These are phyloP conservation scores for Plantago elongata DNA, from an alignment of 257 asterid genomes.

Conservation along the genomic window DNA sequence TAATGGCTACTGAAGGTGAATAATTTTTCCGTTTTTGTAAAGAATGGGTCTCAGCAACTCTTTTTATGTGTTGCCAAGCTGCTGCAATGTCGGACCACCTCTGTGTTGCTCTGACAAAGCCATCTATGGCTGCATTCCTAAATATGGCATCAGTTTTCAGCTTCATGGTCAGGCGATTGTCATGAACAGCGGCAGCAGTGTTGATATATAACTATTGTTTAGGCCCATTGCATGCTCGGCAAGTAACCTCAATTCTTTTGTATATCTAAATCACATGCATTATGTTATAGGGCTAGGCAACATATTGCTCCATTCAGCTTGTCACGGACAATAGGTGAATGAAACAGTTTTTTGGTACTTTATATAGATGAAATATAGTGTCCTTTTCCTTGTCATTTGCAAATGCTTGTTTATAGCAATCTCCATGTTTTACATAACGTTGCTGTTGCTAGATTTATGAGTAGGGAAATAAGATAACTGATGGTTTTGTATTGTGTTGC, in stretches of 20 bases:
- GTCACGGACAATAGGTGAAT: neutral
- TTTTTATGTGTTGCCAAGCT: conserved; percentile 14
- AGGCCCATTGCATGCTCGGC: conserved; percentile 22
- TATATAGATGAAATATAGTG: conserved; percentile 15
- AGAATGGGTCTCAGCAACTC: conserved; percentile 11
- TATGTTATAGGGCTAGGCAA: conserved; percentile 19
- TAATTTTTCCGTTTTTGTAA: conserved; percentile 17
- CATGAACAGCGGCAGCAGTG: conserved; percentile 14
- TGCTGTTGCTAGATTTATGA: no score
- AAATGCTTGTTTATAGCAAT: neutral
- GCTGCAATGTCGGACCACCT: conserved; percentile 18
- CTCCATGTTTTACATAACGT: no score
- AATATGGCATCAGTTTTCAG: conserved; percentile 19
- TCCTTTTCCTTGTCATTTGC: neutral
- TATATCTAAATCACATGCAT: conserved; percentile 26
- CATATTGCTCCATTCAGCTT: conserved; percentile 19
- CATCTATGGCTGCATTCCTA: conserved; percentile 7
- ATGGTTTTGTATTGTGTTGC: no score
- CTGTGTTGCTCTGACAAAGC: conserved; percentile 19
- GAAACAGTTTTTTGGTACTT: neutral
- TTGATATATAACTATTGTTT: conserved; percentile 18
- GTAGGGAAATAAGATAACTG: no score
- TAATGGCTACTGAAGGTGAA: neutral
- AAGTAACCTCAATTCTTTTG: conserved; percentile 17
- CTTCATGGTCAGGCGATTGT: conserved; percentile 11